Base-by-base conservation (phyloP, 768 basidiomycete species). In the Gymnopilus junonius region DNA sequence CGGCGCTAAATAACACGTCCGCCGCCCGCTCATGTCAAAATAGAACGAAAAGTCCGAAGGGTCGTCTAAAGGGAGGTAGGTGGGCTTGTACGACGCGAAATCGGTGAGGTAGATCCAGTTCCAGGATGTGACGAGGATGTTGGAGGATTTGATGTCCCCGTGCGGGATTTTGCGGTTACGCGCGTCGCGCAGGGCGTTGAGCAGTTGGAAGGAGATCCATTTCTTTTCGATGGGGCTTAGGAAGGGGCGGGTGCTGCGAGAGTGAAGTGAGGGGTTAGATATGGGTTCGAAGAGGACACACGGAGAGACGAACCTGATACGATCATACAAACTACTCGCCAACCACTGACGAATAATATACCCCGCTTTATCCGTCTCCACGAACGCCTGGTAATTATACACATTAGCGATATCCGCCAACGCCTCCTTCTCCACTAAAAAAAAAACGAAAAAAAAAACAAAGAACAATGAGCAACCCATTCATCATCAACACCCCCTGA, bases 41-140 rank as follows among this genome's bases (percentile, higher is more conserved):
- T 90, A 99, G 81, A 95, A 97, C 4, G 95, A 96, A 75, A 98
- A 99, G 77, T 97, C 95, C 8, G 96, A 88, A 3, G 97, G 97
- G 72, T 99, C 96, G 71, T 99, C 95, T 45, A 98, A 84, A 0
- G 97, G 97, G 11, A 99, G 86, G 74, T 88, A 93, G 2, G 95
- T 96, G 0, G 96, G 97, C 74, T 99, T 99, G 85, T 93, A 96
- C 0, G 89, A 85, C 0, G 96, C 93, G 74, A 99, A 99, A 78
- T 99, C 97, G 42, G 96, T 93, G 55, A 99, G 82, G 71, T 95
- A 95, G 11, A 97, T 85, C 89, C 94, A 94, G 70, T 98, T 96
- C 84, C 94, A 96, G 0, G 97, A 95, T 0, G 96, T 95, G 53
- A 99, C 94, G 55, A 99, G 86, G 67, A 99, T 87, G 74, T 99